Evolutionary conservation across 352 stramenopile genomes (phyloP).

Genomic region (Globisporangium rhizosaccharum): DNA sequence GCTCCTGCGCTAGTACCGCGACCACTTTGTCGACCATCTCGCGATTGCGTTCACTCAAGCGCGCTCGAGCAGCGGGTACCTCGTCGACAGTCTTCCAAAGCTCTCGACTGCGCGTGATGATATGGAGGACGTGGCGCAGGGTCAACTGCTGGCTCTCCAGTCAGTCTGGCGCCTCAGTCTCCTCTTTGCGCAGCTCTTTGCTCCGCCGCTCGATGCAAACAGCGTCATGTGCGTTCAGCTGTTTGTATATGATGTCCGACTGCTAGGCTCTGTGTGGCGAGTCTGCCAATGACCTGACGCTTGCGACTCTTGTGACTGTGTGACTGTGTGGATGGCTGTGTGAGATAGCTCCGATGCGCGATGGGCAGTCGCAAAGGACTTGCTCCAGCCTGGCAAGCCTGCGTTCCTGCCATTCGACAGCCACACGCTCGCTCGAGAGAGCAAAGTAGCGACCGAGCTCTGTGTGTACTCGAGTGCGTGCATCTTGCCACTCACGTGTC

Average conservation of each 20-base stretch:
- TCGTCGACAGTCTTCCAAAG: conserved; percentile 20
- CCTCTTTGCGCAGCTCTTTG: conserved; percentile 10
- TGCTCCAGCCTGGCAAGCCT: conserved; percentile 29
- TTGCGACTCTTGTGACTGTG: too few relatives aligned
- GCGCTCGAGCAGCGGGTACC: conserved; percentile 36
- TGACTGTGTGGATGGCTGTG: not conserved
- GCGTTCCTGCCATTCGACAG: conserved; percentile 37
- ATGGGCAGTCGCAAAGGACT: conserved; percentile 40
- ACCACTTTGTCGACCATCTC: conserved; percentile 30
- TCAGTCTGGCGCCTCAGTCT: conserved; percentile 19
- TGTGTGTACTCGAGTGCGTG: conserved; percentile 3
- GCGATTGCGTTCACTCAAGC: conserved; percentile 31
- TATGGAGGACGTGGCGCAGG: conserved; percentile 10
- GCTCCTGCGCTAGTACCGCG: conserved; percentile 12
- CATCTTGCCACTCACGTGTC: too few relatives aligned
- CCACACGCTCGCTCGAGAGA: not conserved
- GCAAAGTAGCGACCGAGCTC: conserved; percentile 11
- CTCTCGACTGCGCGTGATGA: conserved; percentile 6
- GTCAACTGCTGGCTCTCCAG: conserved; percentile 18
- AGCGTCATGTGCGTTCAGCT: conserved; percentile 7
- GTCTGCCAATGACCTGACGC: not conserved
- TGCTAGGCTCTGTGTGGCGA: not conserved
- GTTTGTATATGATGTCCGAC: not conserved
- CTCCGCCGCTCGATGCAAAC: not conserved
- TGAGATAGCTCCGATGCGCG: conserved; percentile 22